Evolutionary conservation across 176 grass and related monocot genomes (phyloP), one percentile per base, ranked within the genome.

Genomic region (Secale cereale): DNA sequence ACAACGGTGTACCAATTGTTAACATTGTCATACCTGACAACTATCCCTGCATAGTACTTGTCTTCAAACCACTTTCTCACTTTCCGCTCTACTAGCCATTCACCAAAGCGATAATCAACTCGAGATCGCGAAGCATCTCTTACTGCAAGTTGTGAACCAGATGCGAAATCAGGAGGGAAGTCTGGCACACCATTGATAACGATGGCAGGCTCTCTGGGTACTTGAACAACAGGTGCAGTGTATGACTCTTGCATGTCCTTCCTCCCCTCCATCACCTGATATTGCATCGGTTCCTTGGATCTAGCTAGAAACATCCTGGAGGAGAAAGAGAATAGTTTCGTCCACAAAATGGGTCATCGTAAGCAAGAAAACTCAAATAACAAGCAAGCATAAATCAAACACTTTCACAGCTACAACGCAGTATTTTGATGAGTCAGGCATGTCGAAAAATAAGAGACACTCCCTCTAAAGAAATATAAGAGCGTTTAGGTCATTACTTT

Each of bases 1-100:
- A 89, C 84, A 37, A 98, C 48, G 64, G 3, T 91, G 84, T 98
- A 98, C 96, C 96, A 98, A 84, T 98, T 98, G 68, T 62, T 86
- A 85, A 89, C 86, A 74, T 65, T 90, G 70, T 98, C 87, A 88
- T 94, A 91, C 61, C 78, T 82, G 61, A 59, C 86, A 35, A 98
- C 91, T 63, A 85, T 90, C 25, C 96, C 96, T 22, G 68, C 35
- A 27, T 84, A 98, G 89, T 98, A 79, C 16, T 57, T 50, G 74
- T 90, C 57, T 83, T 81, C 93, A 81, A 95, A 95, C 70, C 85
- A 76, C 79, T 98, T 98, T 4, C 32, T 78, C 57, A 98, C 89
- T 90, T 93, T 91, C 84, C 91, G 86, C 69, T 91, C 95, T 91
- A 90, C 79, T 50, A 98, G 37, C 89, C 87, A 98, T 59, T 93